Evolutionary conservation across 208 protist species (phyloP), one percentile per base, ranked within the genome.

Genomic region (Vickermania spadyakhi): DNA sequence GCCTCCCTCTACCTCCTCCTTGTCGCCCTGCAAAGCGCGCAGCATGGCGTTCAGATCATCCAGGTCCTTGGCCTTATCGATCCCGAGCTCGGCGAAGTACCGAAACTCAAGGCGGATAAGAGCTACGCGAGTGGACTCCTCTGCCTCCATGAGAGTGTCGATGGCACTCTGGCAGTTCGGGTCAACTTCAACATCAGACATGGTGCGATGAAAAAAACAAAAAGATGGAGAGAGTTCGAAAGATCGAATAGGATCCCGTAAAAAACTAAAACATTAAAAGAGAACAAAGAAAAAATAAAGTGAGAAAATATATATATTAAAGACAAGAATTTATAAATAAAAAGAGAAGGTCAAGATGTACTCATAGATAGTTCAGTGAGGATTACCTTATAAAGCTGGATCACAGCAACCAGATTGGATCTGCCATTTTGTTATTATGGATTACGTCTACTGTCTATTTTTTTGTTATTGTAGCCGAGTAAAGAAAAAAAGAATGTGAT

Each of bases 161-260:
- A 59, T n/a, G 11, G 29, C 28, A 14, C 28, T 45, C 14, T 29
- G n/a, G 29, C 13, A 59, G 29, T 59, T 45, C 26, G 55, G 14
- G 29, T 59, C 55, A n/a, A 45, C 14, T 22, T 59, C 55, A 14
- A 59, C 22, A 59, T 59, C 55, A n/a, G 55, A 59, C 55, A 59
- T 59, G 55, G 28, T 41, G 14, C n/a, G n/a, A 26, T 13, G n/a
- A 22, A 21, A 23, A 22, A 14, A 21, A 13, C n/a, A 23, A 21
- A 22, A 22, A 26, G 52, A 18, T 56, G 41, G 41, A 11, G 18
- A 49, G 41, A 18, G 11, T 49, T 11, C 13, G 13, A 49, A 18
- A 21, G 41, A 11, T 21, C 13, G 41, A 49, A 18, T 11, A 49
- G 41, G 13, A 49, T 21, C 11, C 18, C 13, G 41, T 18, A 21